These are phyloP conservation scores for Syzygium malaccense DNA, from an alignment of 441 rosid genomes.

Conservation along the genomic window DNA sequence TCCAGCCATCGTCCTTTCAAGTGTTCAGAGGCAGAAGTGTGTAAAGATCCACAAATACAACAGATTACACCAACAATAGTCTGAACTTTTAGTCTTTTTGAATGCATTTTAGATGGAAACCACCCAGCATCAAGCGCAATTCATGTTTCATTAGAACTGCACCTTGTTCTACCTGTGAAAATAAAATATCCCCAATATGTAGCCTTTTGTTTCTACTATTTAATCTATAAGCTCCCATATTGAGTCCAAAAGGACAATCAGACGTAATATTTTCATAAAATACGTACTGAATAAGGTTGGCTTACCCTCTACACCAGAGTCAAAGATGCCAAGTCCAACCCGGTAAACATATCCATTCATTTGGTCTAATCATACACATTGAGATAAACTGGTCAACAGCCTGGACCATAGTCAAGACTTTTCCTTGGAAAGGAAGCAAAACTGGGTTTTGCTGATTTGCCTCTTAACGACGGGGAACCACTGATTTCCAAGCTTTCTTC, in stretches of 20 bases:
- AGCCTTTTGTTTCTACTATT: background rate
- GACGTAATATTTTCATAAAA: background rate
- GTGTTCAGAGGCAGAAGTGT: background rate
- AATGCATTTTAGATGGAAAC: background rate
- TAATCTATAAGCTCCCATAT: background rate
- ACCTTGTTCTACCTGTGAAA: background rate
- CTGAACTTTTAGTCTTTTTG: background rate
- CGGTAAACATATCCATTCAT: constrained; percentile 55
- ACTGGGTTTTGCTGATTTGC: constrained; percentile 37
- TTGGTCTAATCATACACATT: constrained; percentile 68
- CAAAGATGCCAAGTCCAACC: constrained; percentile 66
- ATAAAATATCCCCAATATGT: background rate
- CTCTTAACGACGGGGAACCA: constrained; percentile 34
- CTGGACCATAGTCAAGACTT: constrained; percentile 42
- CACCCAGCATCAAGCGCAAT: background rate
- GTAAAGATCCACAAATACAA: background rate
- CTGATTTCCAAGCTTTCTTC: constrained; percentile 43
- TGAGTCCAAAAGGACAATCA: background rate
- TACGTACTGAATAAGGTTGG: background rate
- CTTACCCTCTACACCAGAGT: constrained; percentile 69
- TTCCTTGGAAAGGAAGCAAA: constrained; percentile 41
- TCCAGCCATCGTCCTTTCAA: background rate
- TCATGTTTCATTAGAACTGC: background rate
- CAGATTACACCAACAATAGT: background rate
- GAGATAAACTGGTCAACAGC: constrained; percentile 48